Evolutionary conservation across 2,329 filamentous ascomycete species (phyloP).

Genomic region (Calonectria hongkongensis): DNA sequence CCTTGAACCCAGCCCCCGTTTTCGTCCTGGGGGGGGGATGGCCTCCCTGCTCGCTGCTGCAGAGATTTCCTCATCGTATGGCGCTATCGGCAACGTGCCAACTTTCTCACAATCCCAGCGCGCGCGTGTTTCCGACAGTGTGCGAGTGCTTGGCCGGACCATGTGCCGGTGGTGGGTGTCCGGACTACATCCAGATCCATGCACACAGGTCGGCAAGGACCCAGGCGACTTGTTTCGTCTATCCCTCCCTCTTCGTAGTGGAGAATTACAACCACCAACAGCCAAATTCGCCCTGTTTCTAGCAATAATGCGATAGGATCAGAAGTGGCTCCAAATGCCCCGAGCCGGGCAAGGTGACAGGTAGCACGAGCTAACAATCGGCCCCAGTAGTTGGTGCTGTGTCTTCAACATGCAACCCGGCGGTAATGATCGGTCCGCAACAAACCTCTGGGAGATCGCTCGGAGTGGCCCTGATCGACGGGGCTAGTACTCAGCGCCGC

Average conservation of each 20-base stretch:
- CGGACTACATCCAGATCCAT: constrained; percentile 44
- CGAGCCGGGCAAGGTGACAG: constrained; percentile 36
- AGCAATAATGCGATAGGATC: constrained; percentile 17
- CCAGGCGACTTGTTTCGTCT: constrained; percentile 36
- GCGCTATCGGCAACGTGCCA: constrained; percentile 2
- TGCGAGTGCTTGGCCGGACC: background rate
- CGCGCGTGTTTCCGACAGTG: background rate
- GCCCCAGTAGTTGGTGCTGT: constrained; percentile 46
- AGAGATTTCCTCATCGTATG: background rate
- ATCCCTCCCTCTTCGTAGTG: constrained; percentile 31
- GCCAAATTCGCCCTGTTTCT: constrained; percentile 9
- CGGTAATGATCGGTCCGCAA: constrained; percentile 41
- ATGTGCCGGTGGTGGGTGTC: constrained; percentile 34
- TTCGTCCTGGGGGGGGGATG: background rate
- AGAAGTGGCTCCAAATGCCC: background rate
- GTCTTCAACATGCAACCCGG: constrained; percentile 20
- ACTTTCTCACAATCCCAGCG: background rate
- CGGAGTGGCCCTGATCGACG: constrained; percentile 31
- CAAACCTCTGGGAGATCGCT: constrained; percentile 48
- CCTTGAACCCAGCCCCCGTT: constrained; percentile 22
- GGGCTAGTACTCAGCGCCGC: constrained; percentile 25
- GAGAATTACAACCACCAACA: constrained; percentile 19
- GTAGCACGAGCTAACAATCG: constrained; percentile 17
- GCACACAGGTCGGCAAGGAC: constrained; percentile 32
- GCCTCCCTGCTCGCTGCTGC: constrained; percentile 9